Base-by-base conservation (phyloP, 192 early-diverging fungal genomes). In the Coemansia sp. region DNA sequence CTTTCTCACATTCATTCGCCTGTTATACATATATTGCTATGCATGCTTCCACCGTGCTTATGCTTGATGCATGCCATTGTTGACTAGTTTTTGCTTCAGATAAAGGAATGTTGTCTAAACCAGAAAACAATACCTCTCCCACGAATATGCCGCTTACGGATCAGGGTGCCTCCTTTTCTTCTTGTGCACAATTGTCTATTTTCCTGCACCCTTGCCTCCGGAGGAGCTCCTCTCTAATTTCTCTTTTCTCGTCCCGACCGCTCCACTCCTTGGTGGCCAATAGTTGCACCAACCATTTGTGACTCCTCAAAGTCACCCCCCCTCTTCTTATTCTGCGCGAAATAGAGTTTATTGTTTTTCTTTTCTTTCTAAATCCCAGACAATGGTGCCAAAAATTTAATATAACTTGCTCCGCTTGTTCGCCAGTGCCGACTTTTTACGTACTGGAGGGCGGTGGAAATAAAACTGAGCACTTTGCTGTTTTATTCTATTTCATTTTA, bases 1-100 rank as follows among this genome's bases (percentile, higher is more conserved):
- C 27, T 53, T 53, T 53, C 51, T 53, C 29, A 53, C 29, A 53
- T 53, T 32, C 51, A 53, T 53, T 53, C 51, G 17, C 32, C 32
- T 53, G 24, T 25, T 49, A 32, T 53, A 29, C 51, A 53, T 53
- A 53, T 17, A 53, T 53, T 53, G 51, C 27, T 24, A 53, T 29
- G 27, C 51, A 53, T 53, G 46, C 22, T 49, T 27, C 22, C 46
- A 49, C 46, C 15, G 46, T 12, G 24, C 46, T 24, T 6, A 25
- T 49, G 46, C 46, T 25, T 27, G 24, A 19, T 43, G 45, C 22
- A 47, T 24, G 8, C 3, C 51, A 53, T 53, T 53, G 51, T 53
- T 53, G 51, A 53, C 51, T 32, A 53, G 51, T 53, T 27, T 53
- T 27, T 53, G 25, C 51, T 53, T 25, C 17, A 53, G 15, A 31